These are phyloP conservation scores for Citrus reticulata DNA, from an alignment of 345 rosid species.

Conservation along the genomic window DNA sequence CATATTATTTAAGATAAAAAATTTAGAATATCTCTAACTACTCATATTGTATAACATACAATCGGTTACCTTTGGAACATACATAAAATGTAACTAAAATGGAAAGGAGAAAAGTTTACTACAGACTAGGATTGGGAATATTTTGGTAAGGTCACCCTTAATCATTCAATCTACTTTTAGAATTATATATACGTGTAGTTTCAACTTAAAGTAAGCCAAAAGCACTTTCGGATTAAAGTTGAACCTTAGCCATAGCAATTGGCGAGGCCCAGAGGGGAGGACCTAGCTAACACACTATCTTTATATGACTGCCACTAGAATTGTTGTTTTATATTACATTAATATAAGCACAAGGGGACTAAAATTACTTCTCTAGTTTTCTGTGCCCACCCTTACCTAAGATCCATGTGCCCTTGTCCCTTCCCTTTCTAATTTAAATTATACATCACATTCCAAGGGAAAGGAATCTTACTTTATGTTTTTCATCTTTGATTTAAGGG, in stretches of 20 bases:
- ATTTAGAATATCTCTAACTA: too few species aligned
- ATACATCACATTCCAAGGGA: constrained; percentile 11
- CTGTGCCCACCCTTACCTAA: constrained; percentile 34
- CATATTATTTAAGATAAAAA: too few species aligned
- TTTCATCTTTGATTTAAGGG: background rate
- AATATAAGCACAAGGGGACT: background rate
- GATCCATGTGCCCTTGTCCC: constrained; percentile 40
- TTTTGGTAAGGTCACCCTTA: constrained; percentile 6
- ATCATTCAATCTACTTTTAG: constrained; percentile 25
- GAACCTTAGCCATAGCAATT: background rate
- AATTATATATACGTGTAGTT: constrained; percentile 6
- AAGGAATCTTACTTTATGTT: constrained; percentile 35
- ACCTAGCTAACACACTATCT: background rate
- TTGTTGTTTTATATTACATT: background rate
- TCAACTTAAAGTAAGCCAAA: constrained; percentile 19
- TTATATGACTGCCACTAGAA: constrained; percentile 2
- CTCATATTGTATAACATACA: too few species aligned
- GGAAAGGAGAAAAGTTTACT: background rate
- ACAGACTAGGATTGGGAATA: background rate
- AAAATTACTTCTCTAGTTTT: constrained; percentile 26
- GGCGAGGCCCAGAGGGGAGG: too few species aligned
- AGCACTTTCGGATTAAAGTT: constrained; percentile 22
- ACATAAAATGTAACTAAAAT: background rate
- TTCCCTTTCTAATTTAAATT: background rate
- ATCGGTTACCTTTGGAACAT: background rate